Evolutionary conservation across 306 rosid genomes (phyloP), one percentile per base, ranked within the genome.

Genomic region (Acacia crassicarpa): DNA sequence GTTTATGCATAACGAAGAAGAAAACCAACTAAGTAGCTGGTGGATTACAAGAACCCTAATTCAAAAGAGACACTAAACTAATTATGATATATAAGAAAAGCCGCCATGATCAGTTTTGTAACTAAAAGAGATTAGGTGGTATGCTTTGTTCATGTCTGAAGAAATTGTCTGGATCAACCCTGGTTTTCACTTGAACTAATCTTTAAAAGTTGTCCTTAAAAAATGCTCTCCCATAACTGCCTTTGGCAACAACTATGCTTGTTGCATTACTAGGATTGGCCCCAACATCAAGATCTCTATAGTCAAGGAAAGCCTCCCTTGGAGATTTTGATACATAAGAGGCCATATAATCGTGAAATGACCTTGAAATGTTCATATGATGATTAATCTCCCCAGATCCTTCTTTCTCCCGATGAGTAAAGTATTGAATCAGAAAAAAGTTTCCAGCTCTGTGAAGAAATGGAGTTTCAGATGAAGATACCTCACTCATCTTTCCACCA

Each of bases 351-450:
- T 81, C 76, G 68, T 67, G 77, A 59, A 86, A 81, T 2, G 73
- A 49, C 61, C 59, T 83, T 43, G 85, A 77, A 23, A 86, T 40
- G 14, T 83, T 78, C 77, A 83, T 43, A 63, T 77, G 23, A 74
- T 0, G 63, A 61, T 8, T 32, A 1, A 3, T 22, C 9, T 74
- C 83, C 2, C 68, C 76, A 77, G n/a, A 32, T 4, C 86, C 83
- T 72, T 81, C 76, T 81, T 77, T 70, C 3, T 74, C 81, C 89
- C 89, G 83, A 23, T 59, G 67, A 20, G 89, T 73, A 27, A 41
- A 83, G 23, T 86, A 83, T 51, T 86, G 87, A 74, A 86, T 86
- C 89, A 86, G 22, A 58, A 81, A 83, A 69, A 86, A 77, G 72
- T 77, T 81, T 53, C 87, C 89, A 0, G 77, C 69, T 49, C 85